phyloP scores from a whole-genome alignment of 805 yeast genomes.

The Scheffersomyces lignosus region DNA sequence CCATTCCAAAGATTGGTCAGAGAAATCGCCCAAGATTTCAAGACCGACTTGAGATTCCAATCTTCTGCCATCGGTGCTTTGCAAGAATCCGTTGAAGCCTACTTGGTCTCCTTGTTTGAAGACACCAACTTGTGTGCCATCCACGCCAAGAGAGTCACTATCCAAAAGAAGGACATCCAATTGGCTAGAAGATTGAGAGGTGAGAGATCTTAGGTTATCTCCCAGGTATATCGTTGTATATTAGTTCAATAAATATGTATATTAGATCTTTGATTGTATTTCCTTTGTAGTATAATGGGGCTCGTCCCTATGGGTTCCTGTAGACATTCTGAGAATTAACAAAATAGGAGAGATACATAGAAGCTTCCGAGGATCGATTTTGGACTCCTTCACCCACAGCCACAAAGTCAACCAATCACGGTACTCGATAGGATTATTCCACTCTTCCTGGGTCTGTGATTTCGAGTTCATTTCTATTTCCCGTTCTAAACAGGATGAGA shows the following conservation, averaged over 20 bases:
- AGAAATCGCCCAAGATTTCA: conserved; percentile 93
- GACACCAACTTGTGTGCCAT: conserved; percentile 51
- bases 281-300: too few relatives aligned
- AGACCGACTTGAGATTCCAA: conserved; percentile 75
- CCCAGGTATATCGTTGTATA: conserved; percentile 15
- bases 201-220: conserved; percentile 38
- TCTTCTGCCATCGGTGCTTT: conserved; percentile 49
- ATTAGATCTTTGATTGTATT: too few relatives aligned
- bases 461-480: too few relatives aligned
- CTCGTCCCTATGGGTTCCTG: too few relatives aligned
- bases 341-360: too few relatives aligned
- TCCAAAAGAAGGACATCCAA: conserved; percentile 50
- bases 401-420: too few relatives aligned
- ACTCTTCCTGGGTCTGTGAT: too few relatives aligned
- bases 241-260: conserved; percentile 7
- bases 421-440: too few relatives aligned
- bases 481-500: too few relatives aligned
- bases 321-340: too few relatives aligned
- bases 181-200: conserved; percentile 52
- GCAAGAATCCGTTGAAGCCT: conserved; percentile 49
- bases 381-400: too few relatives aligned
- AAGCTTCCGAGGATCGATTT: too few relatives aligned
- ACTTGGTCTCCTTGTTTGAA: conserved; percentile 47
- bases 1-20: conserved; percentile 97
- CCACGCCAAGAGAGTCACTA: conserved; percentile 51